Base-by-base conservation (phyloP, 176 grass and related monocot species). In the Bolboschoenus planiculmis region DNA sequence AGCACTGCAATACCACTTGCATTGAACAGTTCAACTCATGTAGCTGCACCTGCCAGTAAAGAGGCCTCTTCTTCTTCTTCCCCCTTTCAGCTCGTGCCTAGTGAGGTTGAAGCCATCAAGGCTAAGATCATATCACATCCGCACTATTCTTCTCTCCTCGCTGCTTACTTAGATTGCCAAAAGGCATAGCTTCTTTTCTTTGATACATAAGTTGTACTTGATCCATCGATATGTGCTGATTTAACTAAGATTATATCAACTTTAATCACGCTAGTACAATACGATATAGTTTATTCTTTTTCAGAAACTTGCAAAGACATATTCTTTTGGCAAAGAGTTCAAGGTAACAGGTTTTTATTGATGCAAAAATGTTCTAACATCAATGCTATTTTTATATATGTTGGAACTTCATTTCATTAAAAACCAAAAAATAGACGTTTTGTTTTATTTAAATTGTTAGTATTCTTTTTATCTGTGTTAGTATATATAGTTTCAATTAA, bases 151-250 rank as follows among this genome's bases (percentile, higher is more conserved):
- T 95, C 89, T 61, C 92, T 99, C 56, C 96, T 99, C 55, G 88
- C 92, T 40, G 96, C 96, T 39, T 99, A 95, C 83, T 92, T 99
- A 74, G 96, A 99, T 85, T 99, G 96, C 86, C 93, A 99, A 85
- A 95, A 99, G 96, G 96, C 87, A 90, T 83, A 80, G 50, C 9
- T 53, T 55, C 33, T 37, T 20, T 83, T 63, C n/a, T 59, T 56
- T 26, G 37, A 40, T 83, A 33, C 3, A 72, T 47, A 43, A 11
- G 1, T 46, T 73, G 44, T 51, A 31, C 44, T 9, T 18, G 18
- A 42, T 14, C n/a, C n/a, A n/a, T n/a, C 10, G 9, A 46, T 4
- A 46, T 73, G 23, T 31, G 11, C n/a, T 3, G 20, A 31, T 50
- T 75, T 75, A 50, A 50, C 44, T 75, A 7, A 50, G 26, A 31